Conservation (phyloP, 1,139 yeast genomes). For the Candida sanyaensis region DNA sequence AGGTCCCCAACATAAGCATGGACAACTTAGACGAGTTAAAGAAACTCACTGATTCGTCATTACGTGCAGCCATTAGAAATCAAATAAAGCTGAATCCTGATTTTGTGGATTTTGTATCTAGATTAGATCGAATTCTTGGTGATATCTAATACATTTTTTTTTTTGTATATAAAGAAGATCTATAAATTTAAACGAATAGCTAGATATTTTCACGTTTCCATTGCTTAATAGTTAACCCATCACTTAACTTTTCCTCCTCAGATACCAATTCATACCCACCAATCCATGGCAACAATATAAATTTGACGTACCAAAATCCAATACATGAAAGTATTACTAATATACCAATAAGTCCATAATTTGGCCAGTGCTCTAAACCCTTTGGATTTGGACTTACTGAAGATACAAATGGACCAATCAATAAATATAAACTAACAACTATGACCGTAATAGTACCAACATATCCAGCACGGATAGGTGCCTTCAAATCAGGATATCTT, state of each 20-base stretch:
- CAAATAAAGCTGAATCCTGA: conserved; percentile 11
- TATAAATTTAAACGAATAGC: neutral
- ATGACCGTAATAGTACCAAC: conserved; percentile 47
- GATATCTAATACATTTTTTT: neutral
- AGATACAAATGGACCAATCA: conserved; percentile 50
- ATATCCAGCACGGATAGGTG: conserved; percentile 52
- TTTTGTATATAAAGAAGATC: neutral
- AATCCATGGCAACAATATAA: conserved; percentile 44
- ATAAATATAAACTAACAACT: conserved; percentile 38
- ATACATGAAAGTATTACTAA: conserved; percentile 36
- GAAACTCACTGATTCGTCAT: conserved; percentile 14
- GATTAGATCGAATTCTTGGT: conserved; percentile 13
- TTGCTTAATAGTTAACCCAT: conserved; percentile 55
- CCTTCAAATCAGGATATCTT: conserved; percentile 44
- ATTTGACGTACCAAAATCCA: conserved; percentile 51
- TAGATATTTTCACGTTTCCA: conserved; percentile 38
- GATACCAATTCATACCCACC: conserved; percentile 44
- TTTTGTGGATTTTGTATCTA: conserved; percentile 11
- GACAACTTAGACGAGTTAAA: conserved; percentile 11
- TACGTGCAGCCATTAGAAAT: conserved; percentile 14
- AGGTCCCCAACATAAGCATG: neutral
- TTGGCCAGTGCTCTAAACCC: conserved; percentile 51
- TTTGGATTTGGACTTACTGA: conserved; percentile 39
- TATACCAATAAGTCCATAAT: conserved; percentile 47
- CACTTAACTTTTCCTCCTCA: conserved; percentile 42